These are phyloP conservation scores for Termitomyces heimii DNA, from an alignment of 768 basidiomycete genomes.

Conservation along the genomic window DNA sequence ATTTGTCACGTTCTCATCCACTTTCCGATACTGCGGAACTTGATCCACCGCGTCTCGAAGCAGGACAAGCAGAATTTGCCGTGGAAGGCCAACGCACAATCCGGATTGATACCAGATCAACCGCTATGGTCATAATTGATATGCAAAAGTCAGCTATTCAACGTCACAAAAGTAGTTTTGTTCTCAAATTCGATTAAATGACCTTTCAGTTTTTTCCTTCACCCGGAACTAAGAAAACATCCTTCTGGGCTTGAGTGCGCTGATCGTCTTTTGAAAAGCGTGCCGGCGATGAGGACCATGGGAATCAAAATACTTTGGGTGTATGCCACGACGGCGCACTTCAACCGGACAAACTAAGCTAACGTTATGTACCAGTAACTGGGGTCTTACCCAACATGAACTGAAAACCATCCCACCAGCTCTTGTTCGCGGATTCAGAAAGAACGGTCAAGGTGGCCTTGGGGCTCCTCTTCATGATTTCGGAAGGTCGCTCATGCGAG, in stretches of 20 bases:
- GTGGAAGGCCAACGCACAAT: conserved; percentile 47
- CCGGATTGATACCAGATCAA: conserved; percentile 41
- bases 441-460: conserved; percentile 43
- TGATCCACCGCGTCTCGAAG: conserved; percentile 24
- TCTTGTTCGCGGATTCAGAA: conserved; percentile 48
- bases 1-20: conserved; percentile 47
- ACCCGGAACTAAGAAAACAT: conserved; percentile 52
- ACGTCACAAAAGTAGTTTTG: neutral
- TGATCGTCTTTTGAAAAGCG: conserved; percentile 41
- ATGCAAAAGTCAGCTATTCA: conserved; percentile 61
- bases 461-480: conserved; percentile 48
- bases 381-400: conserved; percentile 66
- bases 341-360: neutral
- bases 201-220: conserved; percentile 52
- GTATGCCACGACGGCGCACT: conserved; percentile 26
- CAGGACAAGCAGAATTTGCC: conserved; percentile 44
- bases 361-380: conserved; percentile 39
- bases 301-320: conserved; percentile 57
- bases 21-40: conserved; percentile 19
- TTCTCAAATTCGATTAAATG: neutral
- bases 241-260: conserved; percentile 53
- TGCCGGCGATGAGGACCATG: conserved; percentile 36
- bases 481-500: conserved; percentile 56
- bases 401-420: conserved; percentile 56
- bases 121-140: conserved; percentile 60